These are phyloP conservation scores for Fusarium xyrophilum DNA, from an alignment of 2,329 filamentous ascomycete species.

Conservation along the genomic window DNA sequence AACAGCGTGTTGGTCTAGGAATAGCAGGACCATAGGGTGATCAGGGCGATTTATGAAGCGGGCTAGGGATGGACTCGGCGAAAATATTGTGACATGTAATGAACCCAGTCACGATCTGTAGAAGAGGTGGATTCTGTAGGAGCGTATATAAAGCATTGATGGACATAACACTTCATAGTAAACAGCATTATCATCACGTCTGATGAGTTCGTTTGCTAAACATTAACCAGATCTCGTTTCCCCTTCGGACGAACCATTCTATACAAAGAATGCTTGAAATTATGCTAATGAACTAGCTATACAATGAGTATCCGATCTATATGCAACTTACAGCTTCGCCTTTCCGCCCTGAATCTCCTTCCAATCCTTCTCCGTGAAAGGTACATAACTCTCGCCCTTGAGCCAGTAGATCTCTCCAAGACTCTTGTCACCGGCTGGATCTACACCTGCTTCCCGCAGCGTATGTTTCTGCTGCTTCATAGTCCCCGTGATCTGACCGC, in stretches of 20 bases:
- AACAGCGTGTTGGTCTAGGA: slow-evolving; percentile 58
- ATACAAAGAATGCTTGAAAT: not conserved
- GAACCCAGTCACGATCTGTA: slow-evolving; percentile 34
- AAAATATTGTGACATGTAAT: slow-evolving; percentile 36
- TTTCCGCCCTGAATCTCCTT: slow-evolving; percentile 67
- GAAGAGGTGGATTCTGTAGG: slow-evolving; percentile 30
- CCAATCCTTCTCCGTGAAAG: slow-evolving; percentile 74
- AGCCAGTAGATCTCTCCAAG: slow-evolving; percentile 69
- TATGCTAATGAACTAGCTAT: not conserved
- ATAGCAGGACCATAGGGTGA: slow-evolving; percentile 55
- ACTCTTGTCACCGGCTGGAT: slow-evolving; percentile 59
- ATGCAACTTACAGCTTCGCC: slow-evolving; percentile 67
- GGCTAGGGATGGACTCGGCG: slow-evolving; percentile 16
- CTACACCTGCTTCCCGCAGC: slow-evolving; percentile 75
- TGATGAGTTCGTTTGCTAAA: slow-evolving; percentile 5
- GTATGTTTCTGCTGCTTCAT: slow-evolving; percentile 87
- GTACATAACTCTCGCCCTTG: slow-evolving; percentile 68
- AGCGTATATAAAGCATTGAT: slow-evolving; percentile 25
- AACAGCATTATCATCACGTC: slow-evolving; percentile 20
- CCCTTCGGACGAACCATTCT: not conserved
- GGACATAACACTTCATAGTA: slow-evolving; percentile 26
- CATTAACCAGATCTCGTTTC: not conserved
- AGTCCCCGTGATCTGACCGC: slow-evolving; percentile 75
- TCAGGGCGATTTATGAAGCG: not conserved
- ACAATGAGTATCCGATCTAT: slow-evolving; percentile 16